A percentile compares a stretch with the other conserved stretches of the same genome.
phyloP scores from a whole-genome alignment of 345 rosid genomes.

The Theobroma cacao region DNA sequence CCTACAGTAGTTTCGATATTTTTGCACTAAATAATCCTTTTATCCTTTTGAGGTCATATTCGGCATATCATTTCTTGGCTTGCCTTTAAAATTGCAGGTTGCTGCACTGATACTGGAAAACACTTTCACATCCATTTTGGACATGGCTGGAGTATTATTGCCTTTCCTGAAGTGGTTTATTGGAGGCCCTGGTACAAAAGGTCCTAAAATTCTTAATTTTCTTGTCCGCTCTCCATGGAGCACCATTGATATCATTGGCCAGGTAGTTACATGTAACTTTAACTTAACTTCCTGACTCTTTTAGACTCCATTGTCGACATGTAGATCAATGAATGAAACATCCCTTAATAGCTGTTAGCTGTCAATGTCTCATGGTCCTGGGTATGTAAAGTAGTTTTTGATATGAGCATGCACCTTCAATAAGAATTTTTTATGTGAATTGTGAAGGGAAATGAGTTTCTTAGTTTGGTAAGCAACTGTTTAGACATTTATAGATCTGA shows the following conservation, averaged over 20 bases:
- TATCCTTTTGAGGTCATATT: neutral
- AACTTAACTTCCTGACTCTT: constrained; percentile 3
- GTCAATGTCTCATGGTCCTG: neutral
- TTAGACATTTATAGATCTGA: neutral
- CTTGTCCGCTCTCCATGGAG: constrained; percentile 98
- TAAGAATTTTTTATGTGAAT: neutral
- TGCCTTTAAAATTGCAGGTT: constrained; percentile 43
- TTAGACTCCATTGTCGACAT: neutral
- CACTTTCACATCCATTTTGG: constrained; percentile 96
- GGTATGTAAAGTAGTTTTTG: neutral
- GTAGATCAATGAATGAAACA: constrained; percentile 3
- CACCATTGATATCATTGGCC: constrained; percentile 74
- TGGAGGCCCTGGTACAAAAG: constrained; percentile 76
- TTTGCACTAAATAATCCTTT: neutral
- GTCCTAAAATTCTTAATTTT: constrained; percentile 82
- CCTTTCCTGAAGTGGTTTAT: constrained; percentile 97
- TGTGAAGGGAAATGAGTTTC: neutral
- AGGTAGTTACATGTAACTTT: constrained; percentile 47
- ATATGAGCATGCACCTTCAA: neutral
- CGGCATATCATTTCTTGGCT: constrained; percentile 2
- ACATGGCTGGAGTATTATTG: constrained; percentile 94
- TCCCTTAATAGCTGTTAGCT: neutral
- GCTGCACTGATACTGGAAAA: constrained; percentile 86
- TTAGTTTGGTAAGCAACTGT: neutral
- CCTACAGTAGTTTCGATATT: neutral